phyloP scores from a whole-genome alignment of 805 yeast genomes.

The Spathaspora passalidarum region DNA sequence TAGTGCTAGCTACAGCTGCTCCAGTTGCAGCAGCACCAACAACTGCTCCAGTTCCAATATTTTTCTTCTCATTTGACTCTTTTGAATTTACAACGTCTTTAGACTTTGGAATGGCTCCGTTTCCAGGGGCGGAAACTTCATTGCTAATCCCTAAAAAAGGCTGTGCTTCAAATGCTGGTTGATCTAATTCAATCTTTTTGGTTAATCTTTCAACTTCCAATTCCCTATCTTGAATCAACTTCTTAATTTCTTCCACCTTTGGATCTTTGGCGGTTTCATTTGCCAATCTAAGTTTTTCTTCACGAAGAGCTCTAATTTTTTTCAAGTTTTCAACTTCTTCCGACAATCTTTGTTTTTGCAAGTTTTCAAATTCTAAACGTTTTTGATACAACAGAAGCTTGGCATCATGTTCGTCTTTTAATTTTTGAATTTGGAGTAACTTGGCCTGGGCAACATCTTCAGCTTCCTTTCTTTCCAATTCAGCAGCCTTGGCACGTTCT shows the following conservation, averaged over 20 bases:
- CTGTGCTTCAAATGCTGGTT: slow-evolving; percentile 18
- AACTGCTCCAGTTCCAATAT: neutral
- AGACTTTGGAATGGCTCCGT: slow-evolving; percentile 16
- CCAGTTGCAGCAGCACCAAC: slow-evolving; percentile 8
- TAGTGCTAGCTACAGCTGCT: slow-evolving; percentile 1
- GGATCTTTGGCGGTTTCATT: slow-evolving; percentile 17
- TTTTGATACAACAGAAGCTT: slow-evolving; percentile 26
- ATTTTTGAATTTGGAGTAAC: slow-evolving; percentile 30
- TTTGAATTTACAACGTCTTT: neutral
- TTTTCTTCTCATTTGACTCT: slow-evolving; percentile 3
- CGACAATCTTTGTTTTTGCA: slow-evolving; percentile 33
- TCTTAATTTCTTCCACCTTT: slow-evolving; percentile 23
- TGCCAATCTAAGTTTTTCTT: slow-evolving; percentile 33
- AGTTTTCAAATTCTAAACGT: slow-evolving; percentile 34
- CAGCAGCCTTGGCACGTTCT: slow-evolving; percentile 19
- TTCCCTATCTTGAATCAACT: slow-evolving; percentile 31
- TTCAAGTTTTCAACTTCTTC: slow-evolving; percentile 41
- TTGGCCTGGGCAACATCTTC: slow-evolving; percentile 28
- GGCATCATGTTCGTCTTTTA: slow-evolving; percentile 32
- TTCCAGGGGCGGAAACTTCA: slow-evolving; percentile 26
- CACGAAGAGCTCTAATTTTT: slow-evolving; percentile 35
- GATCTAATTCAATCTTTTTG: slow-evolving; percentile 32
- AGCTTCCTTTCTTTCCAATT: slow-evolving; percentile 24
- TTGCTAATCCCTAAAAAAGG: slow-evolving; percentile 29
- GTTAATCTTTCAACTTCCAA: slow-evolving; percentile 29